Base-by-base conservation (phyloP, 495 filamentous ascomycete species). In the Parachaetomium inaequale region DNA sequence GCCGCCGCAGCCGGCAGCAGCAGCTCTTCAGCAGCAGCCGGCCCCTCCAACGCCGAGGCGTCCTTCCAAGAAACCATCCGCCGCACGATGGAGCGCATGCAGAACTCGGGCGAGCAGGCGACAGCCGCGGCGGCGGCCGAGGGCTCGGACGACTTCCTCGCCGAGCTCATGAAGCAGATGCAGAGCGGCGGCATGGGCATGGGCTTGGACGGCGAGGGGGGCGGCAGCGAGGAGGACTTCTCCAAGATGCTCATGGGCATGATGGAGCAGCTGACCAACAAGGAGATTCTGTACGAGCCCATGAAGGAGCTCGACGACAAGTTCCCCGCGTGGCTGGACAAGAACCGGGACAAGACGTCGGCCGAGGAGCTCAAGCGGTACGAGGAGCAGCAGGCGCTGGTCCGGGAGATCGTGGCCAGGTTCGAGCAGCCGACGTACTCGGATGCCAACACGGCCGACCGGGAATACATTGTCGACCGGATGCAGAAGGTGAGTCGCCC, bases 211-310 rank as follows among this genome's bases (percentile, higher is more conserved):
- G 79, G 83, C 2, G 82, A 76, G 5, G 88, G 85, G 17, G 85
- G 81, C 17, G 87, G 84, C 19, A 82, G 80, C 58, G 92, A 98
- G 23, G 92, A 93, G 59, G 92, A 96, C 63, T 88, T 97, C 66
- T 89, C 88, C 28, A 93, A 94, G 75, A 89, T 98, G 86, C 81
- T 98, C 32, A 80, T 95, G 79, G 90, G 88, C 29, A 96, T 97
- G 91, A 98, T 98, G 93, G 91, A 98, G 74, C 92, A 98, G 74
- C 79, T 98, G 59, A 97, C 94, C 2, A 95, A 94, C 70, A 98
- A 96, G 79, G 94, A 98, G 69, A 96, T 98, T 61, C 77, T 98
- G 46, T 97, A 98, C 68, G 93, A 97, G 76, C 94, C 94, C 17
- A 97, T 98, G 93, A 96, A 94, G 78, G 95, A 98, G 75, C 75